A percentile compares a stretch with the other conserved stretches of the same genome.
Evolutionary conservation across 768 basidiomycete species (phyloP).

Genomic region (Terana coerulea): DNA sequence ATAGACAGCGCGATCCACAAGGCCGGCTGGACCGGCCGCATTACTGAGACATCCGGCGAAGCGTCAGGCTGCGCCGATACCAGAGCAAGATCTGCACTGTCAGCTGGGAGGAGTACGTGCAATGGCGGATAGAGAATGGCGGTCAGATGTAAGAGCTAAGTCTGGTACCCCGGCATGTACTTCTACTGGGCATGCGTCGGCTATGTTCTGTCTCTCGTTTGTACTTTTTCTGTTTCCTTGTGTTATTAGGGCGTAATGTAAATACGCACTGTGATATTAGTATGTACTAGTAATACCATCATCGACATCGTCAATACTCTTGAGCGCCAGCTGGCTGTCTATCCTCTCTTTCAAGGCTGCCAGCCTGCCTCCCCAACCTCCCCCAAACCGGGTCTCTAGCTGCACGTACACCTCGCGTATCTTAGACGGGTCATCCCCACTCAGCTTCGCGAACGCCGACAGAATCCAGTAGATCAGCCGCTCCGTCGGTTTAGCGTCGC

Average conservation of each 20-base stretch:
- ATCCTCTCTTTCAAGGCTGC: constrained; percentile 42
- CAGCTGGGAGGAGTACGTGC: constrained; percentile 71
- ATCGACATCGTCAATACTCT: not conserved
- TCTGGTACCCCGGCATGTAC: too few species aligned
- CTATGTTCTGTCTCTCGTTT: not conserved
- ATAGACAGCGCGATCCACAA: constrained; percentile 91
- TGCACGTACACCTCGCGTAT: constrained; percentile 54
- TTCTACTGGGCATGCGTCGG: not conserved
- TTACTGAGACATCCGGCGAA: constrained; percentile 81
- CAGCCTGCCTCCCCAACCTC: constrained; percentile 40
- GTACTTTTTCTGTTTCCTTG: not conserved
- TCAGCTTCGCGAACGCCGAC: constrained; percentile 59
- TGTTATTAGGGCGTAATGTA: not conserved
- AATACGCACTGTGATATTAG: constrained; percentile 5
- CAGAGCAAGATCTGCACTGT: constrained; percentile 70
- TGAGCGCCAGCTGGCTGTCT: not conserved
- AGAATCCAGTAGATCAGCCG: constrained; percentile 65
- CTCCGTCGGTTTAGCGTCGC: constrained; percentile 37
- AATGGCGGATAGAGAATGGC: constrained; percentile 61
- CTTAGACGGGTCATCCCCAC: constrained; percentile 42
- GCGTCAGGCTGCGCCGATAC: constrained; percentile 74
- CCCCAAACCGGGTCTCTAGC: constrained; percentile 53
- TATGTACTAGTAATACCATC: constrained; percentile 6
- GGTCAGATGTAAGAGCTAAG: constrained; percentile 30
- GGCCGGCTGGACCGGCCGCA: constrained; percentile 81